Percentiles rank a stretch among this genome's conserved stretches.
Evolutionary conservation across 331 rosid species (phyloP).

Genomic region (Quercus phellos): DNA sequence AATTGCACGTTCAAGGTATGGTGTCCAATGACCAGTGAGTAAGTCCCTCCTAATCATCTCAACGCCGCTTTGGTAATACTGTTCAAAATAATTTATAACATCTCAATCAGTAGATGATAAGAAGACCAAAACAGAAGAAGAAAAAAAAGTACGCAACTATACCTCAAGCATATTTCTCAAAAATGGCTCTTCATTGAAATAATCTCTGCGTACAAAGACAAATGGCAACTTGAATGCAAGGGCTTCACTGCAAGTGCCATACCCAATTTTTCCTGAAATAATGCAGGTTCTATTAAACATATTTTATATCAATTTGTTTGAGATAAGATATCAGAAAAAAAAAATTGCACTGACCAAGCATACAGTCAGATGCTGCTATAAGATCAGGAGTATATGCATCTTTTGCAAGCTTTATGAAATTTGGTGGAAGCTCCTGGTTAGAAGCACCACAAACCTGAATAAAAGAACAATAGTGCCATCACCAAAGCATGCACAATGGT

Average conservation of each 20-base stretch:
- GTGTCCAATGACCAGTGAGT: constrained; percentile 96
- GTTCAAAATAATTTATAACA: not conserved
- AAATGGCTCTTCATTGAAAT: constrained; percentile 95
- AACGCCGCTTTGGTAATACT: constrained; percentile 87
- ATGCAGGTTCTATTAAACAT: not conserved
- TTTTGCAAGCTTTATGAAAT: constrained; percentile 65
- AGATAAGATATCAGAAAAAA: constrained; percentile 8
- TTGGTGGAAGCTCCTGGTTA: constrained; percentile 66
- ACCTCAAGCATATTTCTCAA: constrained; percentile 98
- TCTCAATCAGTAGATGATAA: not conserved
- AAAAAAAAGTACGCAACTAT: not conserved
- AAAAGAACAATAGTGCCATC: constrained; percentile 11
- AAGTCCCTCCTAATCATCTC: constrained; percentile 98
- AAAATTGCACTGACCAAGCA: constrained; percentile 71
- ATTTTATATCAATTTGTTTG: constrained; percentile 5
- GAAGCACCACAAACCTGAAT: constrained; percentile 93
- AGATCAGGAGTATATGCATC: constrained; percentile 92
- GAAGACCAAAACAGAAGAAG: constrained; percentile 3
- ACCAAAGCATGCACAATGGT: constrained; percentile 1
- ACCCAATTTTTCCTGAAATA: constrained; percentile 81
- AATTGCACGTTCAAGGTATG: constrained; percentile 93
- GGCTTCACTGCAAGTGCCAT: constrained; percentile 94
- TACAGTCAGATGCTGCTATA: constrained; percentile 94
- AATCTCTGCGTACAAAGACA: constrained; percentile 96
- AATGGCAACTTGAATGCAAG: constrained; percentile 84